These are phyloP conservation scores for Blastocystis sp. DNA, from an alignment of 352 stramenopile species.

Conservation along the genomic window DNA sequence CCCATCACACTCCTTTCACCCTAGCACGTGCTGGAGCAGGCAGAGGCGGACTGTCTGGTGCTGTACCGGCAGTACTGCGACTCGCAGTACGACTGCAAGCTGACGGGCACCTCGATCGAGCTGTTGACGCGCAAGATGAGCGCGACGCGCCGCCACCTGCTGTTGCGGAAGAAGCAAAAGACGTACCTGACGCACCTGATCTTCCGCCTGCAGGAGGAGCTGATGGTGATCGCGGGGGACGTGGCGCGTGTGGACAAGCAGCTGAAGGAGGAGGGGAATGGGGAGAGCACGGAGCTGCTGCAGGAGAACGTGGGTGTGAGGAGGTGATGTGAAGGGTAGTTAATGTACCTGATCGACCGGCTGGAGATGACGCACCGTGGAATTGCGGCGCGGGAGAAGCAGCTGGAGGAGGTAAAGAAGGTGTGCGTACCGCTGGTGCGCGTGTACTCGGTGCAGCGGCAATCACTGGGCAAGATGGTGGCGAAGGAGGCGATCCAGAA, in stretches of 20 bases:
- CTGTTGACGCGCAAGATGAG: constrained; percentile 3
- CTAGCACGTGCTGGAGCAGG: neutral
- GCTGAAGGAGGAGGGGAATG: neutral
- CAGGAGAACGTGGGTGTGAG: neutral
- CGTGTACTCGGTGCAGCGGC: neutral
- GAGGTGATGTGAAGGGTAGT: neutral
- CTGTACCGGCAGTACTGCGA: neutral
- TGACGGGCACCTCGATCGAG: neutral
- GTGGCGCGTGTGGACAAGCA: neutral
- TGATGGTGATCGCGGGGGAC: constrained; percentile 20
- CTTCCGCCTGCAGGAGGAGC: constrained; percentile 9
- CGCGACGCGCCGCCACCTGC: neutral
- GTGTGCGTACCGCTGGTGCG: neutral
- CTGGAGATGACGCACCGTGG: neutral
- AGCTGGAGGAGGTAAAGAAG: neutral
- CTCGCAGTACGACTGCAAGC: neutral
- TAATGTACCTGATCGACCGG: neutral
- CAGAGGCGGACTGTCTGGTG: neutral
- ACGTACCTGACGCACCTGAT: neutral
- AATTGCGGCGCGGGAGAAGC: neutral
- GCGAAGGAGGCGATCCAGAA: neutral
- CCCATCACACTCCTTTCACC: neutral
- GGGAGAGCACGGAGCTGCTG: neutral
- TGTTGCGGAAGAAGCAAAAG: neutral
- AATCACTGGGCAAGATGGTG: neutral